Conservation (phyloP, 495 filamentous ascomycete genomes). For the Poronia punctata region DNA sequence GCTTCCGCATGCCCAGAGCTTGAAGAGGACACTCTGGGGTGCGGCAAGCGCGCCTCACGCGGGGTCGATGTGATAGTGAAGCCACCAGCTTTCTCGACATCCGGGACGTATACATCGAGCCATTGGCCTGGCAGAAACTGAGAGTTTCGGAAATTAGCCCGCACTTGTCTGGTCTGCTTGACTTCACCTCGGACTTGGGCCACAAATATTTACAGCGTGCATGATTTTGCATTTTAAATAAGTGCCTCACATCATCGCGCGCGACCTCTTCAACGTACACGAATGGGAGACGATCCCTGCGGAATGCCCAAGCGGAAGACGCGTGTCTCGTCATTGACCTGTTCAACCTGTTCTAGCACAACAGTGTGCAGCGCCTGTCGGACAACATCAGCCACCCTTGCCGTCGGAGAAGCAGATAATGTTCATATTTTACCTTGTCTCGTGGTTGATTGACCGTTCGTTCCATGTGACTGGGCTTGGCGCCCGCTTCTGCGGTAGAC, state of each 20-base stretch:
- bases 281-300: slow-evolving; percentile 13
- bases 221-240: too few relatives aligned
- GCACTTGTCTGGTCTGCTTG: slow-evolving; percentile 8
- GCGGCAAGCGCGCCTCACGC: slow-evolving; percentile 30
- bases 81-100: slow-evolving; percentile 61
- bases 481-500: too few relatives aligned
- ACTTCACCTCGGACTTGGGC: too few relatives aligned
- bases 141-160: slow-evolving; percentile 1
- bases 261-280: too few relatives aligned
- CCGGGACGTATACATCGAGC: slow-evolving; percentile 75
- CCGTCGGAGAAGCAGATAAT: background rate
- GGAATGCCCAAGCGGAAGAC: slow-evolving; percentile 32
- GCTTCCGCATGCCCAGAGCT: too few relatives aligned
- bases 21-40: too few relatives aligned
- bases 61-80: slow-evolving; percentile 85
- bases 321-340: slow-evolving; percentile 30
- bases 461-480: slow-evolving; percentile 39
- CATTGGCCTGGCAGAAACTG: slow-evolving; percentile 84
- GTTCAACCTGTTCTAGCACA: slow-evolving; percentile 24
- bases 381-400: background rate
- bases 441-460: slow-evolving; percentile 69
- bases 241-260: too few relatives aligned
- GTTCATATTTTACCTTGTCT: slow-evolving; percentile 35
- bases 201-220: too few relatives aligned
- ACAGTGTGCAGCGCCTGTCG: slow-evolving; percentile 33